Percentiles rank a stretch among this genome's conserved stretches.
Evolutionary conservation across 2,329 filamentous ascomycete species (phyloP).

Genomic region (Aspergillus neotritici): DNA sequence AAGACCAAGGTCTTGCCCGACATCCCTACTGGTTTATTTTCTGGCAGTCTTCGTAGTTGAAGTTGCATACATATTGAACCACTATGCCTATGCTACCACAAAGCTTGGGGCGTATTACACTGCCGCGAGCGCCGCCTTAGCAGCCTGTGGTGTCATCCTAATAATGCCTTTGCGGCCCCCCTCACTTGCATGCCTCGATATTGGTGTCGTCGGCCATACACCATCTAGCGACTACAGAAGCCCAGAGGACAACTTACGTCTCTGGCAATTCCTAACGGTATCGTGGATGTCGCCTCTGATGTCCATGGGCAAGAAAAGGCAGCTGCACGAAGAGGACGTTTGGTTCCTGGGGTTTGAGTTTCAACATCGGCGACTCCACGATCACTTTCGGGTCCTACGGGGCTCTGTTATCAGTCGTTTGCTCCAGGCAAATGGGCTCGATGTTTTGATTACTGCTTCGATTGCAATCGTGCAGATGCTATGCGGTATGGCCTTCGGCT

Average conservation of each 20-base stretch:
- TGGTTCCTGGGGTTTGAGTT: conserved; percentile 77
- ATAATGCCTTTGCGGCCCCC: conserved; percentile 66
- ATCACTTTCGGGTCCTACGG: conserved; percentile 64
- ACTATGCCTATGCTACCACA: conserved; percentile 5
- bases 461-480: conserved; percentile 61
- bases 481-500: conserved; percentile 38
- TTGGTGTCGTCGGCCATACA: conserved; percentile 52
- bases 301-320: conserved; percentile 54
- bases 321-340: conserved; percentile 72
- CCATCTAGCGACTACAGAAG: conserved; percentile 60
- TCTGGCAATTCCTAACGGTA: conserved; percentile 81
- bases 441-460: conserved; percentile 62
- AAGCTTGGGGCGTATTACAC: conserved; percentile 20
- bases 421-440: conserved; percentile 69
- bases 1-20: conserved; percentile 39
- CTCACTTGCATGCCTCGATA: conserved; percentile 48
- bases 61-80: conserved; percentile 27
- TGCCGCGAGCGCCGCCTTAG: conserved; percentile 39
- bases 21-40: conserved; percentile 35
- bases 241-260: conserved; percentile 71
- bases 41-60: conserved; percentile 29
- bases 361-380: conserved; percentile 70
- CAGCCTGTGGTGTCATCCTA: conserved; percentile 51
- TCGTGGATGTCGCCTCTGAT: conserved; percentile 78
- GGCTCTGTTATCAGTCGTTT: conserved; percentile 68